A percentile compares a stretch with the other conserved stretches of the same genome.
phyloP scores from a whole-genome alignment of 176 grass and related monocot species.

The Ananas comosus region DNA sequence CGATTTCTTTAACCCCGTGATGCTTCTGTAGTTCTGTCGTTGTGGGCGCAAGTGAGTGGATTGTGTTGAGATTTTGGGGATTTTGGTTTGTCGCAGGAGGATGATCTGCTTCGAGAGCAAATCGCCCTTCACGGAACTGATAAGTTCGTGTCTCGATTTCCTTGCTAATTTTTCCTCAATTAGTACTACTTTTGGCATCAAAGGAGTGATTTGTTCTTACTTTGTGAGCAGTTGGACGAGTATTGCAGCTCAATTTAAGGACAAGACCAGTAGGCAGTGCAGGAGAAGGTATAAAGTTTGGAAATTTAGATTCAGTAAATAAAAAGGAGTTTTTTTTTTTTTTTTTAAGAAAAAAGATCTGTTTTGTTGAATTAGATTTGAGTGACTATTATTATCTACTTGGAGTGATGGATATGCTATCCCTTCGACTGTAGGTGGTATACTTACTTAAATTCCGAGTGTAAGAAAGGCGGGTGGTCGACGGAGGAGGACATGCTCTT shows the following conservation, averaged over 20 bases:
- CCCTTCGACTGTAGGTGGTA: conserved; percentile 50
- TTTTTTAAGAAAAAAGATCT: not conserved
- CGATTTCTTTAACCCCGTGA: not conserved
- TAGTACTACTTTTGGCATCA: not conserved
- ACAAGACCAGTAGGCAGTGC: conserved; percentile 90
- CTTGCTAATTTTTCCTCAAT: not conserved
- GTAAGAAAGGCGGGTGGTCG: conserved; percentile 98
- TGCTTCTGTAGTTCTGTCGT: not conserved
- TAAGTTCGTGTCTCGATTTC: conserved; percentile 36
- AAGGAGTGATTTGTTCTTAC: not conserved
- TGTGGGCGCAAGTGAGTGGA: not conserved
- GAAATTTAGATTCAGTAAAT: not conserved
- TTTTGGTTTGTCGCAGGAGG: conserved; percentile 51
- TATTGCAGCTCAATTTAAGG: conserved; percentile 79
- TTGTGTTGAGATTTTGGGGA: conserved; percentile 13
- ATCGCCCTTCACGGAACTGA: conserved; percentile 70
- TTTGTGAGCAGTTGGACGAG: conserved; percentile 55
- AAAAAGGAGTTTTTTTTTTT: not conserved
- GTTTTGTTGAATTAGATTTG: conserved; percentile 6
- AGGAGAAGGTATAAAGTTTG: conserved; percentile 55
- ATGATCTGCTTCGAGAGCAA: conserved; percentile 74
- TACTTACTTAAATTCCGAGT: conserved; percentile 94
- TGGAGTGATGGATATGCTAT: not conserved
- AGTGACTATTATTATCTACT: not conserved
- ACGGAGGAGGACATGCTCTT: conserved; percentile 76